A percentile compares a stretch with the other conserved stretches of the same genome.
These are phyloP conservation scores for Dactylellina parvicollis DNA, from an alignment of 2,329 filamentous ascomycete genomes.

Conservation along the genomic window DNA sequence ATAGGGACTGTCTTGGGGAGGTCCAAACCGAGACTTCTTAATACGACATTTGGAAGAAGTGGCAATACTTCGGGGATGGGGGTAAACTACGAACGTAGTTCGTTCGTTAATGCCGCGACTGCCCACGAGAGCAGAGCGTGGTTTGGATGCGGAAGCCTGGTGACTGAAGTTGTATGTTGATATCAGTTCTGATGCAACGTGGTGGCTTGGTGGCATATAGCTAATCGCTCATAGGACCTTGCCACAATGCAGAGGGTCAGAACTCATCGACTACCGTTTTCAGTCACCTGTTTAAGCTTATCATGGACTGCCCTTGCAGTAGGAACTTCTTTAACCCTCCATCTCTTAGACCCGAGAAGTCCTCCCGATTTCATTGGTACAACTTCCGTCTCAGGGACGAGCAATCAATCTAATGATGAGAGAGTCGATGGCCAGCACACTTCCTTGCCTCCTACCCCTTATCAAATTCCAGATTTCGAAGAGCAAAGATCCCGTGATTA, in stretches of 20 bases:
- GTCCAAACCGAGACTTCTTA: conserved; percentile 35
- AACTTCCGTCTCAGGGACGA: neutral
- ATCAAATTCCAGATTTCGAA: conserved; percentile 58
- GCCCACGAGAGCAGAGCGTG: conserved; percentile 40
- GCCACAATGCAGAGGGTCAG: conserved; percentile 56
- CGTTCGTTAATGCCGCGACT: conserved; percentile 54
- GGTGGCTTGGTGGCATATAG: too few species aligned
- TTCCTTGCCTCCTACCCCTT: conserved; percentile 52
- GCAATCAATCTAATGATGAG: neutral
- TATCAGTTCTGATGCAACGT: neutral
- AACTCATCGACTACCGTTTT: conserved; percentile 72
- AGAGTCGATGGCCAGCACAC: conserved; percentile 56
- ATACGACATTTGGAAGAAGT: conserved; percentile 3
- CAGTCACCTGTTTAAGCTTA: conserved; percentile 82
- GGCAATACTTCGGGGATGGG: neutral
- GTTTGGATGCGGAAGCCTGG: conserved; percentile 43
- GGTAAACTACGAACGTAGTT: conserved; percentile 47
- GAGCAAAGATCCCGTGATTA: conserved; percentile 58
- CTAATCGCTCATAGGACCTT: conserved; percentile 25
- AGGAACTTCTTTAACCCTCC: conserved; percentile 81
- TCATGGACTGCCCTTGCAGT: conserved; percentile 76
- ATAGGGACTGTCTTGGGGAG: conserved; percentile 47
- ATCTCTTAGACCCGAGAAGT: conserved; percentile 79
- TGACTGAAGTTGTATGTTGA: conserved; percentile 46
- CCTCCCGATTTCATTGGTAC: conserved; percentile 20